Percentiles rank a stretch among this genome's conserved stretches.
phyloP scores from a whole-genome alignment of 495 filamentous ascomycete genomes.

The Elaphomyces granulatus region DNA sequence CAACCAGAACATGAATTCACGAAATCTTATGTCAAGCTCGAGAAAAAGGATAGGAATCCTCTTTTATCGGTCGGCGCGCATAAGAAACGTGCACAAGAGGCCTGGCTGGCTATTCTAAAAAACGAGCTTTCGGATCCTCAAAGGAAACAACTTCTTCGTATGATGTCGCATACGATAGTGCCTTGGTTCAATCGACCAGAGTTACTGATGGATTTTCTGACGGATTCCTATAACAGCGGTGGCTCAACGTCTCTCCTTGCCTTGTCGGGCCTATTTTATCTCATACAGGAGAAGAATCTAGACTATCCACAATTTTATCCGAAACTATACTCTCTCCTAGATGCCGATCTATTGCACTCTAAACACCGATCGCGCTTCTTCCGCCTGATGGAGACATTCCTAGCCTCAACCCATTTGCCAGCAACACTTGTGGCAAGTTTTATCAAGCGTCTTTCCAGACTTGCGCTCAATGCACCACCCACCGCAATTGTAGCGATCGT shows the following conservation, averaged over 20 bases:
- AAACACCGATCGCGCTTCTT: conserved; percentile 90
- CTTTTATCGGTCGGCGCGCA: conserved; percentile 26
- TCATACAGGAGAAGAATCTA: conserved; percentile 83
- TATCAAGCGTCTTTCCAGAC: conserved; percentile 75
- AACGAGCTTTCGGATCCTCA: conserved; percentile 48
- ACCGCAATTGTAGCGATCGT: conserved; percentile 75
- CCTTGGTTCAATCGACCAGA: conserved; percentile 80
- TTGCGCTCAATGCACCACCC: conserved; percentile 74
- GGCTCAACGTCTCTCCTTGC: conserved; percentile 77
- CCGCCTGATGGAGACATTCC: conserved; percentile 79
- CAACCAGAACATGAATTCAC: conserved; percentile 46
- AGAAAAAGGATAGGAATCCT: conserved; percentile 44
- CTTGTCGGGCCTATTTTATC: conserved; percentile 85
- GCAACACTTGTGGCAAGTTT: conserved; percentile 85
- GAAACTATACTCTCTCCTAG: conserved; percentile 84
- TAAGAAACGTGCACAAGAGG: conserved; percentile 54
- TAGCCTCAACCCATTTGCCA: conserved; percentile 86
- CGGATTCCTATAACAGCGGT: conserved; percentile 75
- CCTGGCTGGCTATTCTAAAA: conserved; percentile 70
- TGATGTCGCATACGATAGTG: conserved; percentile 60
- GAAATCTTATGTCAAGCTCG: conserved; percentile 48
- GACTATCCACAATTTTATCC: conserved; percentile 92
- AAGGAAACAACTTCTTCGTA: conserved; percentile 60
- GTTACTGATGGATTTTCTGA: conserved; percentile 93
- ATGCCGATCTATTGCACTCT: conserved; percentile 74